phyloP scores from a whole-genome alignment of 257 asterid genomes.

The Solanum chaucha region DNA sequence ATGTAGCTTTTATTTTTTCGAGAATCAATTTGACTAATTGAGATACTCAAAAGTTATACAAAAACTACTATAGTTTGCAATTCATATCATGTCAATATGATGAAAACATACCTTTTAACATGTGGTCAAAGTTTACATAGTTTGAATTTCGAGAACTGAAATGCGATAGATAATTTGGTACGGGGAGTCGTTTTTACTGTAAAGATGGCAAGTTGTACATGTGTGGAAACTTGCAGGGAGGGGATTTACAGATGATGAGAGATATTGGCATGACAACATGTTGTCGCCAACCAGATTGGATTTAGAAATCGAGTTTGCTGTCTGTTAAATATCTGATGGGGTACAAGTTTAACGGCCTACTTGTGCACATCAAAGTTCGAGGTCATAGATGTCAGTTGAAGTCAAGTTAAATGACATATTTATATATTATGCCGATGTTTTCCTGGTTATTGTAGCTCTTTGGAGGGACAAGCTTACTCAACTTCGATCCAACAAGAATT shows the following conservation, averaged over 20 bases:
- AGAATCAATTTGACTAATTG: neutral
- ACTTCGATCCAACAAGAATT: slow-evolving; percentile 72
- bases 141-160: no score
- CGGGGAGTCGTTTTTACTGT: neutral
- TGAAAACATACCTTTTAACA: neutral
- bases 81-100: neutral
- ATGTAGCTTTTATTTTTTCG: neutral
- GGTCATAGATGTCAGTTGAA: neutral
- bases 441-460: slow-evolving; percentile 34
- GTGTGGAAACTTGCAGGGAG: neutral
- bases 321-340: neutral
- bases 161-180: neutral
- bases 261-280: neutral
- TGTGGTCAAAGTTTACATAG: neutral
- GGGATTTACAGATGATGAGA: neutral
- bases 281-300: neutral
- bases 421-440: neutral
- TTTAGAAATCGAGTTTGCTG: neutral
- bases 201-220: neutral
- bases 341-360: neutral
- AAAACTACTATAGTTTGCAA: neutral
- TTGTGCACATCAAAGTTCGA: neutral
- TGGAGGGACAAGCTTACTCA: slow-evolving; percentile 89
- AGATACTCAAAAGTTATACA: neutral
- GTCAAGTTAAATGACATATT: neutral